Evolutionary conservation across 306 rosid genomes (phyloP).

Genomic region (Malus orientalis): DNA sequence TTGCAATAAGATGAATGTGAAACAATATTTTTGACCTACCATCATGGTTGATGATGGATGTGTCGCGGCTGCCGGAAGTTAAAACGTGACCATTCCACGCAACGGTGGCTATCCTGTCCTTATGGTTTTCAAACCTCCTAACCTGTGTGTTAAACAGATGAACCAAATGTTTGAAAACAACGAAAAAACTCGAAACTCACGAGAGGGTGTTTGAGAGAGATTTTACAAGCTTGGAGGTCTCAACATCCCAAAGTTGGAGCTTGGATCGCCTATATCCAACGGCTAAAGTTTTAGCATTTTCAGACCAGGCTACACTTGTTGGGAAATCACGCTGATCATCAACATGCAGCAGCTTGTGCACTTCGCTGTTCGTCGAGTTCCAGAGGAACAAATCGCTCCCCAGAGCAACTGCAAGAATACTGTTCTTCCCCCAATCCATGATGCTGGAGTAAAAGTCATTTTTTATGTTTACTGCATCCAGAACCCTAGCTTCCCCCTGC

Average conservation of each 20-base stretch:
- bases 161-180: not conserved
- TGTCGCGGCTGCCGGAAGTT: slow-evolving; percentile 81
- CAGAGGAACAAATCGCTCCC: slow-evolving; percentile 57
- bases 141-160: slow-evolving; percentile 25
- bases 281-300: slow-evolving; percentile 36
- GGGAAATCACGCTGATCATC: slow-evolving; percentile 27
- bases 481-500: slow-evolving; percentile 50
- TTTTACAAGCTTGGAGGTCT: slow-evolving; percentile 49
- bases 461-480: slow-evolving; percentile 62
- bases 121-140: slow-evolving; percentile 47
- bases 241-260: slow-evolving; percentile 64
- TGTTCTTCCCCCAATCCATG: slow-evolving; percentile 73
- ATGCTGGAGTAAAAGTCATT: slow-evolving; percentile 58
- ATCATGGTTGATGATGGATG: slow-evolving; percentile 57
- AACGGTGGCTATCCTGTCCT: slow-evolving; percentile 36
- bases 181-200: not conserved
- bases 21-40: slow-evolving; percentile 20
- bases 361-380: slow-evolving; percentile 38
- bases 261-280: slow-evolving; percentile 48
- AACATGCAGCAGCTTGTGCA: slow-evolving; percentile 31
- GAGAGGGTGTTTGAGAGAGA: not conserved
- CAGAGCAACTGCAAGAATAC: slow-evolving; percentile 49
- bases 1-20: not conserved
- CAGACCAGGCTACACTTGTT: slow-evolving; percentile 60
- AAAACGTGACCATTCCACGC: slow-evolving; percentile 61